Conservation (phyloP, 2,329 filamentous ascomycete genomes). For the Trichoderma sp. region DNA sequence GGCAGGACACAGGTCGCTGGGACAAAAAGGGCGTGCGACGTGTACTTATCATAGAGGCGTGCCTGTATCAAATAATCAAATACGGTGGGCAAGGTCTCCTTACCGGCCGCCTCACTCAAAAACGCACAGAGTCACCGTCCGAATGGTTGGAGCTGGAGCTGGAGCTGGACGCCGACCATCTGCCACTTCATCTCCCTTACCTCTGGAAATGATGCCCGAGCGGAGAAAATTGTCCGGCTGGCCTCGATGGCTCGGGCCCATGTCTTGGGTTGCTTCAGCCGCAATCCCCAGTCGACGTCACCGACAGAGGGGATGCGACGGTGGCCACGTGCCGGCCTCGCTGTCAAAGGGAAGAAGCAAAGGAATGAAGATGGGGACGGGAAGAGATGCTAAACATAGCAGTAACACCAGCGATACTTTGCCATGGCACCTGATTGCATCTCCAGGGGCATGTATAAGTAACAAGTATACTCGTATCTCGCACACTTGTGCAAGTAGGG, state of each 20-base stretch:
- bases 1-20: background rate
- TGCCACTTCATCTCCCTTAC: background rate
- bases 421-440: background rate
- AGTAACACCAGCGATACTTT: background rate
- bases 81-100: background rate
- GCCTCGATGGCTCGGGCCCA: background rate
- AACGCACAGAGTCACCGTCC: background rate
- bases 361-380: background rate
- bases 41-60: background rate
- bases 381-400: conserved; percentile 11
- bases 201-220: conserved; percentile 2
- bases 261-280: conserved; percentile 16
- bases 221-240: background rate
- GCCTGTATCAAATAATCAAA: background rate
- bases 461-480: background rate
- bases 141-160: background rate
- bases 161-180: background rate
- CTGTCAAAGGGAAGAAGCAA: background rate
- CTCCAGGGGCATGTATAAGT: background rate
- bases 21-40: background rate
- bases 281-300: conserved; percentile 13
- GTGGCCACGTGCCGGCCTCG: conserved; percentile 14
- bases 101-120: background rate
- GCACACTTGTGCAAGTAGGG: background rate
- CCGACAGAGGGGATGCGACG: background rate